Percentiles rank a stretch among this genome's conserved stretches.
phyloP scores from a whole-genome alignment of 441 rosid genomes.

The Biscutella laevigata region DNA sequence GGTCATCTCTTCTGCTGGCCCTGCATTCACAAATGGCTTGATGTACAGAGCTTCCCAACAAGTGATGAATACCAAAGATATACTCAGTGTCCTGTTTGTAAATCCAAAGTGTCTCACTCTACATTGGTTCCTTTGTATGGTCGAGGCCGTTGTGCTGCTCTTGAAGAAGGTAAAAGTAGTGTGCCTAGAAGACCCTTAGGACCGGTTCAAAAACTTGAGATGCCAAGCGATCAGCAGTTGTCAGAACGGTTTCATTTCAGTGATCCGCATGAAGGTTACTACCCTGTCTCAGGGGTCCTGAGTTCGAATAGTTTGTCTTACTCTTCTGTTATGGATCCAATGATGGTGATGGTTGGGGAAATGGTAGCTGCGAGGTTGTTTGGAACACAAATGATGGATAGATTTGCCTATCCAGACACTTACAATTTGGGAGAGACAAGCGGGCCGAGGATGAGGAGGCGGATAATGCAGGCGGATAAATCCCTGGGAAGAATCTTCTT shows the following conservation, averaged over 20 bases:
- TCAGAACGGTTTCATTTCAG: constrained; percentile 37
- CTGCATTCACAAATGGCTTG: constrained; percentile 87
- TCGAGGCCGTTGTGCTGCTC: constrained; percentile 38
- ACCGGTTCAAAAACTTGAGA: constrained; percentile 21
- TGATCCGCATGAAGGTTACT: constrained; percentile 31
- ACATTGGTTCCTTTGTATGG: constrained; percentile 74
- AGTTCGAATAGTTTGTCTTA: constrained; percentile 25
- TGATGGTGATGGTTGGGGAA: constrained; percentile 62
- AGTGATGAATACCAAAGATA: constrained; percentile 34
- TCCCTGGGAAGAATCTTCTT: constrained; percentile 61
- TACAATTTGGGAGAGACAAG: constrained; percentile 41
- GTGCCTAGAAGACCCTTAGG: constrained; percentile 25
- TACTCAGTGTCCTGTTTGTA: constrained; percentile 83
- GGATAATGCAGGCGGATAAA: constrained; percentile 54
- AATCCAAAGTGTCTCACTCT: constrained; percentile 57
- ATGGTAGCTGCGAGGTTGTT: constrained; percentile 50
- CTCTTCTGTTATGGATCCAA: constrained; percentile 32
- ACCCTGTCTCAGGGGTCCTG: constrained; percentile 30
- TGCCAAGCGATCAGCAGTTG: constrained; percentile 24
- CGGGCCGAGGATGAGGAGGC: constrained; percentile 69
- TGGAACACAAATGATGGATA: constrained; percentile 36
- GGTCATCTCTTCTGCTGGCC: constrained; percentile 99
- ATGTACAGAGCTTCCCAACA: constrained; percentile 30
- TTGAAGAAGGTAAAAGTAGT: constrained; percentile 11
- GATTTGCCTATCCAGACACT: constrained; percentile 41